phyloP scores from a whole-genome alignment of 2,329 filamentous ascomycete species.

The Sarocladium strictum region DNA sequence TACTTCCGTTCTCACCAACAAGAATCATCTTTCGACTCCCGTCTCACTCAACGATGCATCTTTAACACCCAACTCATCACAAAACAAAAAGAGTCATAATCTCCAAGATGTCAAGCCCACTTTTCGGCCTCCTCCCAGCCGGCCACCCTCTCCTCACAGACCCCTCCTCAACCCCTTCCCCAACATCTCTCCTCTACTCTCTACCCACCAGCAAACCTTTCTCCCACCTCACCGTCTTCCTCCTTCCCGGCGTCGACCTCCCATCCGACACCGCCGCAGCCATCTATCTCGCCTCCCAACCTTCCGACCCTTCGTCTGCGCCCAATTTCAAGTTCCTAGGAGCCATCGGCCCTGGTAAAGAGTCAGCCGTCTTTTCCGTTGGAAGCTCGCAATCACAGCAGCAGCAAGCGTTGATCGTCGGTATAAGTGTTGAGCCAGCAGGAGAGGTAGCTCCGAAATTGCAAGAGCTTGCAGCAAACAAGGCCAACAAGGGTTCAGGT shows the following conservation, averaged over 20 bases:
- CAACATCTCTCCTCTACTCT: constrained; percentile 51
- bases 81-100: not conserved
- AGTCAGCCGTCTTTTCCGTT: constrained; percentile 85
- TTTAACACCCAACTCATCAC: not conserved
- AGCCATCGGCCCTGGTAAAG: constrained; percentile 82
- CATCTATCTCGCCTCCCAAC: constrained; percentile 69
- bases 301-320: constrained; percentile 32
- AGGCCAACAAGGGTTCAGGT: constrained; percentile 16
- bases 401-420: constrained; percentile 55
- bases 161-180: constrained; percentile 46
- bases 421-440: constrained; percentile 74
- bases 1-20: too few species aligned
- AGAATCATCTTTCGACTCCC: not conserved
- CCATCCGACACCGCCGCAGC: constrained; percentile 75
- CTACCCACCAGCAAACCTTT: constrained; percentile 49
- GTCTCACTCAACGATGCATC: not conserved
- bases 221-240: constrained; percentile 81
- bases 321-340: constrained; percentile 78
- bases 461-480: constrained; percentile 43
- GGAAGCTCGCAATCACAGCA: constrained; percentile 25
- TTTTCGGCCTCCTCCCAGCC: constrained; percentile 56
- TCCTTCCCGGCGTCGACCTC: constrained; percentile 71
- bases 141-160: constrained; percentile 51
- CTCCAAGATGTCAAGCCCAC: constrained; percentile 34
- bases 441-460: constrained; percentile 66